These are phyloP conservation scores for Aspergillus sp. DNA, from an alignment of 2,329 filamentous ascomycete species.

Conservation along the genomic window DNA sequence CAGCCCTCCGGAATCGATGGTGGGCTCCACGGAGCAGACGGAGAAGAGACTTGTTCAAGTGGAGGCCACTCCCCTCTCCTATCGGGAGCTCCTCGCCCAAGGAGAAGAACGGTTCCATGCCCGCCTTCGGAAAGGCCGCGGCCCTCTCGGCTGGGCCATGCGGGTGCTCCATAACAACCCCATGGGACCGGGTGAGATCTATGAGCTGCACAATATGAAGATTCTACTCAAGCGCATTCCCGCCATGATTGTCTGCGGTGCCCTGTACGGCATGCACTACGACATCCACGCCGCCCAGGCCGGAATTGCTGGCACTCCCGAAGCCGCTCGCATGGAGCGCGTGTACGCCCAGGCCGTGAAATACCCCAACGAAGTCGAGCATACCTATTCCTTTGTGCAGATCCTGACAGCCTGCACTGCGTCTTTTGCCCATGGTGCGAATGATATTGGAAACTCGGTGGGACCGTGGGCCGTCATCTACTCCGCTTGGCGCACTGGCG, in stretches of 20 bases:
- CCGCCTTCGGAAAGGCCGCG: slow-evolving; percentile 59
- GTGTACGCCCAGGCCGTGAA: slow-evolving; percentile 64
- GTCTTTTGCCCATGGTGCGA: slow-evolving; percentile 65
- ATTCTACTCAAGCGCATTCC: slow-evolving; percentile 64
- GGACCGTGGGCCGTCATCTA: slow-evolving; percentile 71
- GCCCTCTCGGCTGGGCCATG: slow-evolving; percentile 81
- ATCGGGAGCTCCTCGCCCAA: slow-evolving; percentile 61
- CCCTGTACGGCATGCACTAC: slow-evolving; percentile 74
- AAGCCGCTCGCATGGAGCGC: slow-evolving; percentile 67
- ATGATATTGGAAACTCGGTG: slow-evolving; percentile 71
- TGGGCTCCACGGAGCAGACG: slow-evolving; percentile 15
- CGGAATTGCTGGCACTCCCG: slow-evolving; percentile 68
- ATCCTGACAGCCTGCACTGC: slow-evolving; percentile 52
- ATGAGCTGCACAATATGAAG: slow-evolving; percentile 70
- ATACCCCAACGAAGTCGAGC: slow-evolving; percentile 68
- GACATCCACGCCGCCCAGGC: slow-evolving; percentile 76
- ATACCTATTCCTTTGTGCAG: slow-evolving; percentile 56
- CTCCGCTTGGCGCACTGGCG: slow-evolving; percentile 63
- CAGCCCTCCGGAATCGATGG: slow-evolving; percentile 15
- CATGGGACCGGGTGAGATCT: slow-evolving; percentile 68
- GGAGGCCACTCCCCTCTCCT: slow-evolving; percentile 54
- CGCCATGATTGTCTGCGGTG: slow-evolving; percentile 60
- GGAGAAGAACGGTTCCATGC: slow-evolving; percentile 60
- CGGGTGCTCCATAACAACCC: slow-evolving; percentile 71
- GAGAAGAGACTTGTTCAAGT: slow-evolving; percentile 41